Percentiles rank a stretch among this genome's conserved stretches.
Conservation (phyloP, 805 yeast genomes). For the Yarrowia hollandica region DNA sequence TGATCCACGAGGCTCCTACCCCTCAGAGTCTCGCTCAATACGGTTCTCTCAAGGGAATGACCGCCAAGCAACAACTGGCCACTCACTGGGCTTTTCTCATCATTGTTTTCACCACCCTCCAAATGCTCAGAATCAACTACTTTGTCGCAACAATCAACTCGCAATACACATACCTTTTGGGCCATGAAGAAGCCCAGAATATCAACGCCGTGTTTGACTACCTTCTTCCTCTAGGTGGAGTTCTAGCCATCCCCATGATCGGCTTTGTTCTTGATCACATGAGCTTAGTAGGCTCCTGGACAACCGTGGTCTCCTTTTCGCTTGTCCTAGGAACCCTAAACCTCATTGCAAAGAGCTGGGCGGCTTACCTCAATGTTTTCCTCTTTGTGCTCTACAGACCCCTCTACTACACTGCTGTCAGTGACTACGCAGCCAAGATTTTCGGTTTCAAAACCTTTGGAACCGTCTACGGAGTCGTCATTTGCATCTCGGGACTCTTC, state of each 20-base stretch:
- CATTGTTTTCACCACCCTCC: conserved; percentile 77
- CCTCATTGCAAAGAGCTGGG: conserved; percentile 49
- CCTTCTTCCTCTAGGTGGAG: conserved; percentile 86
- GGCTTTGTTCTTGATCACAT: conserved; percentile 77
- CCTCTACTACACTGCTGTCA: conserved; percentile 86
- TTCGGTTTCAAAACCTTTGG: conserved; percentile 94
- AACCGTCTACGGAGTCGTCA: conserved; percentile 82
- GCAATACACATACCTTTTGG: conserved; percentile 74
- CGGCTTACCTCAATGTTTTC: conserved; percentile 68
- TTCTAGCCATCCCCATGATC: conserved; percentile 81
- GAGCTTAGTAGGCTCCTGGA: conserved; percentile 38
- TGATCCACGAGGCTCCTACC: conserved; percentile 31
- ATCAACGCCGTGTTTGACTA: conserved; percentile 78
- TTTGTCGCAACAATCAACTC: conserved; percentile 86
- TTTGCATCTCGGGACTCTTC: conserved; percentile 77
- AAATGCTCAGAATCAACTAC: conserved; percentile 89
- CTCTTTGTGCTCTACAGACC: conserved; percentile 83
- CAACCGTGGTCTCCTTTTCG: conserved; percentile 53
- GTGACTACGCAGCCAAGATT: conserved; percentile 88
- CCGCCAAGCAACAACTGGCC: conserved; percentile 48
- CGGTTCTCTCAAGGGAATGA: conserved; percentile 56
- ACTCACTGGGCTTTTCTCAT: conserved; percentile 78
- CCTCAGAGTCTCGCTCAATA: conserved; percentile 21
- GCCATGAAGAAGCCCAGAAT: conserved; percentile 51
- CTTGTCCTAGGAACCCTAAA: conserved; percentile 71